phyloP scores from a whole-genome alignment of 495 filamentous ascomycete genomes.

The Hypoxylon perforatum region DNA sequence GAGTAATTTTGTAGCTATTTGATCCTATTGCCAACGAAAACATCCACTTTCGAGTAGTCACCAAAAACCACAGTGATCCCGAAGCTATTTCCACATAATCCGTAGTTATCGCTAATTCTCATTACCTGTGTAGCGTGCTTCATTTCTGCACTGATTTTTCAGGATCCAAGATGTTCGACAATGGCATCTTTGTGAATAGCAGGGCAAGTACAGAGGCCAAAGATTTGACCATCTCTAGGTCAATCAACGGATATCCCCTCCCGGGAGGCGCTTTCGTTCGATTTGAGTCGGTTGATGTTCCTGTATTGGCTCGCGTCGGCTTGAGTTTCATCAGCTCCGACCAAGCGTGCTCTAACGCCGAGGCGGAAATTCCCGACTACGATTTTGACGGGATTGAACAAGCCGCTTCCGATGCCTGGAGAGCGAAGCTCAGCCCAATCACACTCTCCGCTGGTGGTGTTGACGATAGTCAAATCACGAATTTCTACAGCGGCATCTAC shows the following conservation, averaged over 20 bases:
- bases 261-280: slow-evolving; percentile 73
- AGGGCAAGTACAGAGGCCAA: slow-evolving; percentile 65
- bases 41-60: not conserved
- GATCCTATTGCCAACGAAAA: not conserved
- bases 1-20: slow-evolving; percentile 13
- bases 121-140: slow-evolving; percentile 18
- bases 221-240: slow-evolving; percentile 66
- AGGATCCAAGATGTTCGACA: slow-evolving; percentile 70
- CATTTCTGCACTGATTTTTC: slow-evolving; percentile 79
- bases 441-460: slow-evolving; percentile 66
- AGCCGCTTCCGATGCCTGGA: slow-evolving; percentile 69
- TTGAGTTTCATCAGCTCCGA: slow-evolving; percentile 75
- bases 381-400: slow-evolving; percentile 67
- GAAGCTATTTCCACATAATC: not conserved
- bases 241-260: slow-evolving; percentile 71
- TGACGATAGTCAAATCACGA: slow-evolving; percentile 63
- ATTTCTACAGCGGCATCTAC: slow-evolving; percentile 79
- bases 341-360: slow-evolving; percentile 74
- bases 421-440: slow-evolving; percentile 70
- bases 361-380: slow-evolving; percentile 74
- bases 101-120: slow-evolving; percentile 11
- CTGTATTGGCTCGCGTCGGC: slow-evolving; percentile 71
- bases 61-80: not conserved
- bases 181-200: slow-evolving; percentile 71
- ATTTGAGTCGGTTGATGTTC: slow-evolving; percentile 60